Evolutionary conservation across 805 yeast species (phyloP).

Genomic region (Ogataea methanolica): DNA sequence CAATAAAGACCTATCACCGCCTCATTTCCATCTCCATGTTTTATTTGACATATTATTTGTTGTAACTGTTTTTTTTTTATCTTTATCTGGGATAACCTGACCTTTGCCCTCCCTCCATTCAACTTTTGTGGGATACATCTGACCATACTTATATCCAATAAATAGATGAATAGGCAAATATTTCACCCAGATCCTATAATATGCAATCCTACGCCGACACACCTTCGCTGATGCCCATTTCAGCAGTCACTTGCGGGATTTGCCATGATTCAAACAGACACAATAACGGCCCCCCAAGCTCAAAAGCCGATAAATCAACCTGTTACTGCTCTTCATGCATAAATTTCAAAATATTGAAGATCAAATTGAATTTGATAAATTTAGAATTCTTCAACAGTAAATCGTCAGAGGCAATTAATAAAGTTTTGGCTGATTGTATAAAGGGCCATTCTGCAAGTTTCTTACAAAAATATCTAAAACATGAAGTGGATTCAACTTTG

Average conservation of each 20-base stretch:
- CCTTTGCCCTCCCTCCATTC: too few species aligned
- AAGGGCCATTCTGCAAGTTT: constrained; percentile 18
- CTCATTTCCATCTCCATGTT: too few species aligned
- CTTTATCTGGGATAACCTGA: too few species aligned
- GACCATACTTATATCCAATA: too few species aligned
- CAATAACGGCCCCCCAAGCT: not conserved
- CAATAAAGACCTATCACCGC: too few species aligned
- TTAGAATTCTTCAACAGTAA: constrained; percentile 15
- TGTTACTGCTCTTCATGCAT: constrained; percentile 26
- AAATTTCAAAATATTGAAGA: constrained; percentile 22
- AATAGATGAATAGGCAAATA: too few species aligned
- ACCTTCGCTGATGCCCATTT: not conserved
- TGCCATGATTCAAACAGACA: constrained; percentile 7
- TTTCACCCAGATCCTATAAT: too few species aligned
- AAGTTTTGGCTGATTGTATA: constrained; percentile 22
- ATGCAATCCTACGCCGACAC: too few species aligned
- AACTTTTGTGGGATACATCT: too few species aligned
- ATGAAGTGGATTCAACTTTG: not conserved
- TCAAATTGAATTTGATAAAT: constrained; percentile 17
- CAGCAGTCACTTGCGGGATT: constrained; percentile 15
- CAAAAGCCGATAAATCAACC: constrained; percentile 1
- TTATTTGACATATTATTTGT: too few species aligned
- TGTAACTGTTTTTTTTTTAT: too few species aligned
- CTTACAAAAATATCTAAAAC: constrained; percentile 12
- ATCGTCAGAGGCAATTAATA: constrained; percentile 18